Conservation (phyloP, 176 grass and related monocot species). For the Eragrostis nindensis region DNA sequence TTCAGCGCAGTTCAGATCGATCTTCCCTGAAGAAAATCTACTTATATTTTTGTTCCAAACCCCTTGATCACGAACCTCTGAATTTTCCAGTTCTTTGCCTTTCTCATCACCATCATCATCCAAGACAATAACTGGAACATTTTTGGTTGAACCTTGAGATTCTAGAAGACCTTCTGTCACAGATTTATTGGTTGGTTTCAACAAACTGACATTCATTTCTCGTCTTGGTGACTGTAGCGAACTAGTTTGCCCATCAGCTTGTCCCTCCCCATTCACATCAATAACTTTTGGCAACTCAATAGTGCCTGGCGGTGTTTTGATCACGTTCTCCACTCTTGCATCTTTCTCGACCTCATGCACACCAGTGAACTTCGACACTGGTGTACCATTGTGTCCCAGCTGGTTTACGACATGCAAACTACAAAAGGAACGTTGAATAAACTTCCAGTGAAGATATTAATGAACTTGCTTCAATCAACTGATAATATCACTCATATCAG, state of each 20-base stretch:
- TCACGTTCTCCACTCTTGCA: slow-evolving; percentile 35
- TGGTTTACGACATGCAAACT: slow-evolving; percentile 36
- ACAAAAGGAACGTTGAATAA: slow-evolving; percentile 44
- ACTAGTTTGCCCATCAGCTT: slow-evolving; percentile 32
- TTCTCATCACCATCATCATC: slow-evolving; percentile 55
- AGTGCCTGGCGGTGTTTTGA: slow-evolving; percentile 8
- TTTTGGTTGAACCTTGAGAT: slow-evolving; percentile 63
- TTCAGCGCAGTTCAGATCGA: slow-evolving; percentile 42
- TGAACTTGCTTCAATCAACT: neutral
- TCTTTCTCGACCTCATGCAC: slow-evolving; percentile 25
- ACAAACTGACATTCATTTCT: slow-evolving; percentile 29
- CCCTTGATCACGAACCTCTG: slow-evolving; percentile 45
- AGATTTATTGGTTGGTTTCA: slow-evolving; percentile 29
- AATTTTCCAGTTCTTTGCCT: slow-evolving; percentile 44
- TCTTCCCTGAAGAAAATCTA: slow-evolving; percentile 25
- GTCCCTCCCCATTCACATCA: slow-evolving; percentile 29
- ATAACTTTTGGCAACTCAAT: slow-evolving; percentile 32
- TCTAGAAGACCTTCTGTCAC: slow-evolving; percentile 53
- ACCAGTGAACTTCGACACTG: slow-evolving; percentile 38
- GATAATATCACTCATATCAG: slow-evolving; percentile 11
- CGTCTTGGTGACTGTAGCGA: slow-evolving; percentile 1
- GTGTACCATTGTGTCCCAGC: slow-evolving; percentile 36
- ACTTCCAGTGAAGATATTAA: neutral
- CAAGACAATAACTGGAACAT: slow-evolving; percentile 38
- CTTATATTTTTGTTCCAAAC: slow-evolving; percentile 39